phyloP scores from a whole-genome alignment of 345 rosid genomes.

The Eutrema yunnanense region DNA sequence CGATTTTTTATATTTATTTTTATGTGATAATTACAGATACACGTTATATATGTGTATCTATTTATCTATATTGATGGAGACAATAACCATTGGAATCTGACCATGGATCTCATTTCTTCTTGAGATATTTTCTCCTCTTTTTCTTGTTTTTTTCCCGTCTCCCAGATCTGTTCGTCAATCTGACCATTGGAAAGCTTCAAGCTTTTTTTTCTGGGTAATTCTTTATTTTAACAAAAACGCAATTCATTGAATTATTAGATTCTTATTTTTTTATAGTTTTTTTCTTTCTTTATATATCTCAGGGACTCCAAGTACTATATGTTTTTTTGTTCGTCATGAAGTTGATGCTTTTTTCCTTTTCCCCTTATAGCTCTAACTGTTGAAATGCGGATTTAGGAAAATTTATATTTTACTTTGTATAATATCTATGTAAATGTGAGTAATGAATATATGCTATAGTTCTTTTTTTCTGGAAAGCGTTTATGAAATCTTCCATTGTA shows the following conservation, averaged over 20 bases:
- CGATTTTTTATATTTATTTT: neutral
- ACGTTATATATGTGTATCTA: conserved; percentile 21
- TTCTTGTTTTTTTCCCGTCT: neutral
- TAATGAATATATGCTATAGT: neutral
- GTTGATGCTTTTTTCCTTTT: conserved; percentile 26
- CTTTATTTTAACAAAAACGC: neutral
- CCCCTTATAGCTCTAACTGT: conserved; percentile 12
- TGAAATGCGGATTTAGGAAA: conserved; percentile 11
- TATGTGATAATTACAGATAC: conserved; percentile 25
- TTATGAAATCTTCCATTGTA: conserved; percentile 2
- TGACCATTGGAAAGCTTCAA: conserved; percentile 17
- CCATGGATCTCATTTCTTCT: conserved; percentile 25
- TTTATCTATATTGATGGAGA: conserved; percentile 19
- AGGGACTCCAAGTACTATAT: neutral
- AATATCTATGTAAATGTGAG: neutral
- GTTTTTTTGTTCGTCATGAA: conserved; percentile 17
- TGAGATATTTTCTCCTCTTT: conserved; percentile 4
- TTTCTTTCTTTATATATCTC: neutral
- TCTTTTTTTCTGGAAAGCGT: conserved; percentile 6
- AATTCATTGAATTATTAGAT: neutral
- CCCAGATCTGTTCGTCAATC: conserved; percentile 31
- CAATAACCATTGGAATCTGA: conserved; percentile 30
- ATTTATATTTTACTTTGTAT: neutral
- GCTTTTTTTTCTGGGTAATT: conserved; percentile 20
- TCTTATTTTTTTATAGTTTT: neutral